Percentiles rank a stretch among this genome's conserved stretches.
Conservation (phyloP, 108 stramenopile species). For the Fragilaria radians region DNA sequence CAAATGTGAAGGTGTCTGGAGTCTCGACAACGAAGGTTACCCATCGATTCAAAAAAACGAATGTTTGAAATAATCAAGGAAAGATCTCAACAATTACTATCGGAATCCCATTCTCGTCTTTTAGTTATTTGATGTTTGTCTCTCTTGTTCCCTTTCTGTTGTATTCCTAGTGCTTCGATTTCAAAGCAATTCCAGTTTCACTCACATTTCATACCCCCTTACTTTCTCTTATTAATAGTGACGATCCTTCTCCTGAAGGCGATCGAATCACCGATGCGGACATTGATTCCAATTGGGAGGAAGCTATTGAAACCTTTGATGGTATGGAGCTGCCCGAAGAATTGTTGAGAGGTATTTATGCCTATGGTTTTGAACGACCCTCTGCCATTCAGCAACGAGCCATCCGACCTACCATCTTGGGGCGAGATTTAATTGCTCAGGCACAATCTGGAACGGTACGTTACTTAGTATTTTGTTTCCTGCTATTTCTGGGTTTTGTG, state of each 20-base stretch:
- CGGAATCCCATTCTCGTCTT: no score
- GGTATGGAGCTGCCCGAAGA: conserved; percentile 96
- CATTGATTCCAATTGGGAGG: conserved; percentile 90
- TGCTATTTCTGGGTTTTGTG: not conserved
- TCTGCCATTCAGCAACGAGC: conserved; percentile 99
- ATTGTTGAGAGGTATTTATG: conserved; percentile 97
- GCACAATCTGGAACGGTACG: conserved; percentile 98
- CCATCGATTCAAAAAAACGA: no score
- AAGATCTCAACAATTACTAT: no score
- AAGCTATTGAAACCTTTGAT: conserved; percentile 93
- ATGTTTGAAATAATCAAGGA: no score
- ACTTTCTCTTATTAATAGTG: no score
- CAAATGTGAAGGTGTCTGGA: no score
- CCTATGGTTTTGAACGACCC: conserved; percentile 99
- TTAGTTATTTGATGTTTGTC: no score
- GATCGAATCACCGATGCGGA: conserved; percentile 70
- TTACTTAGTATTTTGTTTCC: conserved; percentile 8
- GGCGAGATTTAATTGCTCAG: conserved; percentile 98
- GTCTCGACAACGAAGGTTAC: no score
- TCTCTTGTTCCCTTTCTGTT: no score
- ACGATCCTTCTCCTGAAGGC: conserved; percentile 24
- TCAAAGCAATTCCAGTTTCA: no score
- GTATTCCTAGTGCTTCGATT: no score
- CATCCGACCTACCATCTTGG: conserved; percentile 94
- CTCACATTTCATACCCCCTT: no score